Conservation (phyloP, 2,329 filamentous ascomycete genomes). For the Sporothrix schenckii region DNA sequence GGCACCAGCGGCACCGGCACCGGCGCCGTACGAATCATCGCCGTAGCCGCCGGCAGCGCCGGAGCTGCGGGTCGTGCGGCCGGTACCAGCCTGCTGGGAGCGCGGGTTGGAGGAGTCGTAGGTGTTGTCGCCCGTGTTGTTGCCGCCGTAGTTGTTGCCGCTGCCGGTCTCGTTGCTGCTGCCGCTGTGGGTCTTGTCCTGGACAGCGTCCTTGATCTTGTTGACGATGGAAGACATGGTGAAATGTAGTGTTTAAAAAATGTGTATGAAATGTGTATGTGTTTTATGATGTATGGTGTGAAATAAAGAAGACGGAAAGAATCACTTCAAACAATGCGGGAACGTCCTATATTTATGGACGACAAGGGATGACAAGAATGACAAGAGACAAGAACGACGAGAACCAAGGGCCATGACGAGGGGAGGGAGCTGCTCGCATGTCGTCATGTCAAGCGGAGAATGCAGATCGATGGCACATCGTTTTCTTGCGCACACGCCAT, state of each 20-base stretch:
- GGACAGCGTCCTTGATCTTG: conserved; percentile 62
- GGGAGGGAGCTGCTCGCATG: not conserved
- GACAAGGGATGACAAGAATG: not conserved
- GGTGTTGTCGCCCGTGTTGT: conserved; percentile 24
- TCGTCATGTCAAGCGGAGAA: conserved; percentile 12
- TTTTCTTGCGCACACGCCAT: conserved; percentile 6
- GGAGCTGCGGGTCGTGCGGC: conserved; percentile 34
- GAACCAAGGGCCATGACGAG: no score
- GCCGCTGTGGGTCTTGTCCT: conserved; percentile 35
- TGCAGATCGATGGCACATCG: not conserved
- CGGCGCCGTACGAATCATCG: not conserved
- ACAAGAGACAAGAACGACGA: not conserved
- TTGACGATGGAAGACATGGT: conserved; percentile 62
- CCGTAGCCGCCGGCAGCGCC: not conserved
- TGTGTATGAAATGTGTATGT: not conserved
- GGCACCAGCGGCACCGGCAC: not conserved
- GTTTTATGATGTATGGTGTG: not conserved
- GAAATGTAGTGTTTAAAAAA: conserved; percentile 32
- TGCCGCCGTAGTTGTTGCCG: not conserved
- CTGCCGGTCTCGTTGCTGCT: conserved; percentile 30
- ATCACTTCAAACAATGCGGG: not conserved
- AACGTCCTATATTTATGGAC: conserved; percentile 10
- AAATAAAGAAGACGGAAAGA: not conserved
- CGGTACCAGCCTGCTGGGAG: conserved; percentile 24
- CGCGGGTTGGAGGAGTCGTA: conserved; percentile 37